These are phyloP conservation scores for Xylaria sp. DNA, from an alignment of 2,329 filamentous ascomycete species.

Conservation along the genomic window DNA sequence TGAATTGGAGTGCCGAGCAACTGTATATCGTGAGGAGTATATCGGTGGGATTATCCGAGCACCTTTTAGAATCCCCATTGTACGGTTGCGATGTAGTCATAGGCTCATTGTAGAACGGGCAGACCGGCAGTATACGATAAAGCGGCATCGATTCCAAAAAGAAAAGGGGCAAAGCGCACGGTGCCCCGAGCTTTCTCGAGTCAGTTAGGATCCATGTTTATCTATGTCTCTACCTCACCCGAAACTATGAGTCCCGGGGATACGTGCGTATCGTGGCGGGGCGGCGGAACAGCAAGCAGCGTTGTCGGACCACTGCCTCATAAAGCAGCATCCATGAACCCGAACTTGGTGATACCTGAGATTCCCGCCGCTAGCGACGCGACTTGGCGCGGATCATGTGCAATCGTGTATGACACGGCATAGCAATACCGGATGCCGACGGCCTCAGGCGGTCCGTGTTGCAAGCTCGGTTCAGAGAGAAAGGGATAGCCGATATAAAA, in stretches of 20 bases:
- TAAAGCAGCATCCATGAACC: constrained; percentile 47
- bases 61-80: constrained; percentile 23
- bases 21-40: constrained; percentile 32
- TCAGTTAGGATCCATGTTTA: not conserved
- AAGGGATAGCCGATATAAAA: not conserved
- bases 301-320: constrained; percentile 42
- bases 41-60: constrained; percentile 30
- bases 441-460: constrained; percentile 32
- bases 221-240: not conserved
- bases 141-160: constrained; percentile 38
- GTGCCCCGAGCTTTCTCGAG: not conserved
- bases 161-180: constrained; percentile 6
- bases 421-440: constrained; percentile 16
- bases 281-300: constrained; percentile 43
- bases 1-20: constrained; percentile 15
- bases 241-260: not conserved
- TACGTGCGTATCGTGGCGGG: constrained; percentile 34
- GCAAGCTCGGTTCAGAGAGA: constrained; percentile 17
- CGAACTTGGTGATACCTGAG: constrained; percentile 40
- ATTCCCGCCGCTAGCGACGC: constrained; percentile 39
- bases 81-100: constrained; percentile 38
- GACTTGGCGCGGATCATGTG: constrained; percentile 15
- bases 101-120: constrained; percentile 33
- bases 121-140: constrained; percentile 37
- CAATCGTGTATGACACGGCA: constrained; percentile 10